Evolutionary conservation across 495 filamentous ascomycete species (phyloP), one percentile per base, ranked within the genome.

Genomic region (Penicillium cinerascens): DNA sequence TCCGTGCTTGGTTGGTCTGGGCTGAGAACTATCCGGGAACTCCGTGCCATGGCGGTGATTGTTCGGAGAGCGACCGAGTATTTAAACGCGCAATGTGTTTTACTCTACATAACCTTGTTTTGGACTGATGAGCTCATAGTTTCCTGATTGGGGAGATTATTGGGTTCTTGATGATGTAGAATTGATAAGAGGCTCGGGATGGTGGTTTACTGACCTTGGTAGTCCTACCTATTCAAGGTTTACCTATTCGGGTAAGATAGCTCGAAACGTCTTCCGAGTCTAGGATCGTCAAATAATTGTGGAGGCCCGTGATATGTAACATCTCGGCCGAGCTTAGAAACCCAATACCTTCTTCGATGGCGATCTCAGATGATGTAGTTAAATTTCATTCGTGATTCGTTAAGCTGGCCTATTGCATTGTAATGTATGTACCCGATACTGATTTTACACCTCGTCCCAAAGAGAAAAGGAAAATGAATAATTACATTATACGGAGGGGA

Each of bases 401-500:
- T 48, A 23, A n/a, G n/a, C n/a, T 18, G 15, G n/a, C 36, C 36
- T 6, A 16, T 23, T 20, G 35, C 20, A 29, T 39, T n/a, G 13
- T 11, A 18, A 27, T 21, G 36, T 27, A 48, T 27, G 27, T 40
- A 40, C 36, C 35, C n/a, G 17, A 6, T 39, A 25, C 46, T 15
- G 22, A 29, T 16, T 7, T 37, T 11, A 15, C 44, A 38, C 44
- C 15, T 47, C 29, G 4, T 33, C 29, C 29, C 29, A 33, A 6
- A 33, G 29, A 33, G 29, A 33, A 33, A 33, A 33, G 29, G 29
- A 0, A 20, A 43, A 20, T n/a, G 26, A 22, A 7, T 5, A 49
- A 42, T 35, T 42, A 41, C 25, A 49, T 49, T 42, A 49, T 23
- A 21, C 20, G 27, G 47, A 49, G 5, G 26, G 47, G 22, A n/a